Conservation (phyloP, 2,329 filamentous ascomycete genomes). For the Sphaerulina vaccinii region DNA sequence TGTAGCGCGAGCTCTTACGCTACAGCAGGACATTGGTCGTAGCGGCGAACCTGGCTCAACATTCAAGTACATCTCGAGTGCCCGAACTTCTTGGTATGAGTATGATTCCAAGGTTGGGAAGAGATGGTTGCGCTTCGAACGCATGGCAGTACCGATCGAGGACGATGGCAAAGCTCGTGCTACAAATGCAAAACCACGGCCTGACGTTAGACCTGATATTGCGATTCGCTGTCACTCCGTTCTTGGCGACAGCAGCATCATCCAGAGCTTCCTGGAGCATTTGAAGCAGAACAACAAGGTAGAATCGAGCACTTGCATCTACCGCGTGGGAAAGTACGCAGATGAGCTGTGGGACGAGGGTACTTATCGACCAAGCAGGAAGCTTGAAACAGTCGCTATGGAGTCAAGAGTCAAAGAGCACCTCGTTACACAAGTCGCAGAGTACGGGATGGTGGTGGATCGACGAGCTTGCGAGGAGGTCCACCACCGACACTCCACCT, state of each 20-base stretch:
- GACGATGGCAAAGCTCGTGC: background rate
- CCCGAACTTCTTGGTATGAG: conserved; percentile 7
- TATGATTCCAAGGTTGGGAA: no score
- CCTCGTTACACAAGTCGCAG: conserved; percentile 64
- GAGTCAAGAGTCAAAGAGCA: conserved; percentile 74
- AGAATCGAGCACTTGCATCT: conserved; percentile 25
- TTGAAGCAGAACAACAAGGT: conserved; percentile 42
- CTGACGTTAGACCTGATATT: conserved; percentile 24
- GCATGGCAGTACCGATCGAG: background rate
- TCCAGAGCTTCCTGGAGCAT: conserved; percentile 45
- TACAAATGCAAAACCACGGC: background rate
- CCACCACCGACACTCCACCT: no score
- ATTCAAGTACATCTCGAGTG: conserved; percentile 4
- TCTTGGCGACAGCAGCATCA: conserved; percentile 35
- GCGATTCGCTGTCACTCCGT: conserved; percentile 20
- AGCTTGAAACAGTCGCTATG: conserved; percentile 71
- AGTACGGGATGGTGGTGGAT: no score
- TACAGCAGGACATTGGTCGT: background rate
- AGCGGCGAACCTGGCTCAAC: background rate
- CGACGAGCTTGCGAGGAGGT: no score
- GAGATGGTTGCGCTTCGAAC: conserved; percentile 5
- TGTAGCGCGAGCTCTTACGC: background rate
- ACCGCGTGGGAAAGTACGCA: conserved; percentile 20
- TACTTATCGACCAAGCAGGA: conserved; percentile 60
- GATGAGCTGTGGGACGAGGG: conserved; percentile 37